These are phyloP conservation scores for Nothopassalora personata DNA, from an alignment of 2,329 filamentous ascomycete genomes.

Conservation along the genomic window DNA sequence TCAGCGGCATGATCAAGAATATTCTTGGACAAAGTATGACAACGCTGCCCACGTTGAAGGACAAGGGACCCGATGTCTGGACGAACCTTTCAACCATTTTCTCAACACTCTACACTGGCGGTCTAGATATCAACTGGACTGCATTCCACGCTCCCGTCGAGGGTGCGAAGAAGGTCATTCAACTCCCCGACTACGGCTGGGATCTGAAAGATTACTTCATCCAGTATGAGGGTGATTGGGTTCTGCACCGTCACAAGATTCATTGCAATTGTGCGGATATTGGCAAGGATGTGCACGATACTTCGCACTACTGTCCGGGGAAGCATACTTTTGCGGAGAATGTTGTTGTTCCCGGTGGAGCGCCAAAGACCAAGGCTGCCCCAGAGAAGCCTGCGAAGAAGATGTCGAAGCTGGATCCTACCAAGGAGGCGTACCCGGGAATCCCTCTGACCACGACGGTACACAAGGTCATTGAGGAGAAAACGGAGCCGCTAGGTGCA, in stretches of 20 bases:
- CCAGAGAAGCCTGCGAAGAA: constrained; percentile 5
- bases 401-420: constrained; percentile 31
- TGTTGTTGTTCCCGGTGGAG: neutral
- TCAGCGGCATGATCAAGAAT: constrained; percentile 11
- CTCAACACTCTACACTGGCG: constrained; percentile 48
- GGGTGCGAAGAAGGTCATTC: constrained; percentile 34
- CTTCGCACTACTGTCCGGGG: neutral
- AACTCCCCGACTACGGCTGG: constrained; percentile 38
- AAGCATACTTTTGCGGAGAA: neutral
- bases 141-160: constrained; percentile 53
- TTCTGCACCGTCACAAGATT: constrained; percentile 11
- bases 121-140: constrained; percentile 55
- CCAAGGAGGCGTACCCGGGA: constrained; percentile 26
- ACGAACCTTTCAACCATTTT: constrained; percentile 47
- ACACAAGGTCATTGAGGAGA: constrained; percentile 8
- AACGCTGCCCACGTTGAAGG: constrained; percentile 3
- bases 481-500: neutral
- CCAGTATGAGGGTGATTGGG: constrained; percentile 31
- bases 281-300: constrained; percentile 15
- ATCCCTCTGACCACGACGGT: neutral
- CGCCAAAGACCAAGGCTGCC: constrained; percentile 23
- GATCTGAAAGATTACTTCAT: constrained; percentile 35
- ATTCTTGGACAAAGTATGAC: constrained; percentile 2
- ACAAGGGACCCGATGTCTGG: constrained; percentile 34
- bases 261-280: neutral